Evolutionary conservation across 2,329 filamentous ascomycete genomes (phyloP).

Genomic region (Cytospora leucostoma): DNA sequence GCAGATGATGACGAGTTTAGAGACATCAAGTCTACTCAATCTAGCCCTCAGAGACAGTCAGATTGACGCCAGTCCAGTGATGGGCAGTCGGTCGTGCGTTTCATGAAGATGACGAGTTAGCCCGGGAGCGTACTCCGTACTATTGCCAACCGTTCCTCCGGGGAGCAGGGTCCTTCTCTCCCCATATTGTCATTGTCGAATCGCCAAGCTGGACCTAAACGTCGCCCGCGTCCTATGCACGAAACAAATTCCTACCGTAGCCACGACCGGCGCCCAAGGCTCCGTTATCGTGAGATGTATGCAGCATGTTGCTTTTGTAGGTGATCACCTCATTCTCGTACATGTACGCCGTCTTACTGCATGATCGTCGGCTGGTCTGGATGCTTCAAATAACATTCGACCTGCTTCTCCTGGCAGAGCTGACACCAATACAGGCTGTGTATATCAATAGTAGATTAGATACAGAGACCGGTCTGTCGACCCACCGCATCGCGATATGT

Average conservation of each 20-base stretch:
- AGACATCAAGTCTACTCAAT: slow-evolving; percentile 11
- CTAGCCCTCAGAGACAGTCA: slow-evolving; percentile 2
- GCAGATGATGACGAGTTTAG: slow-evolving; percentile 11
- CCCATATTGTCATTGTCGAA: background rate
- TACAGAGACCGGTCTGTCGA: background rate
- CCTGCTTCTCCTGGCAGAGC: slow-evolving; percentile 12
- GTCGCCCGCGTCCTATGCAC: slow-evolving; percentile 2
- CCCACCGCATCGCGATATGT: slow-evolving; percentile 19
- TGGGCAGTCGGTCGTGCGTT: slow-evolving; percentile 1
- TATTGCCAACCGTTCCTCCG: background rate
- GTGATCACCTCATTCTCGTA: background rate
- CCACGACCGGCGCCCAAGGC: slow-evolving; percentile 3
- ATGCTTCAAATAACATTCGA: background rate
- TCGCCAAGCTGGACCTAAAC: slow-evolving; percentile 2
- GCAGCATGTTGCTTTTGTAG: slow-evolving; percentile 12
- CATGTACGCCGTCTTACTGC: slow-evolving; percentile 1
- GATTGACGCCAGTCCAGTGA: too few relatives aligned
- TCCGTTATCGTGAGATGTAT: slow-evolving; percentile 11
- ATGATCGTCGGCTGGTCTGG: background rate
- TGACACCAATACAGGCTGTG: background rate
- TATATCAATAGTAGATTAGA: background rate
- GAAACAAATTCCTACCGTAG: background rate
- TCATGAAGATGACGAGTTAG: slow-evolving; percentile 16
- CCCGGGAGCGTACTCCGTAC: background rate
- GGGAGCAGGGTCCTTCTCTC: background rate